Percentiles rank a stretch among this genome's conserved stretches.
Evolutionary conservation across 176 grass and related monocot species (phyloP).

Genomic region (Neostapfia colusana): DNA sequence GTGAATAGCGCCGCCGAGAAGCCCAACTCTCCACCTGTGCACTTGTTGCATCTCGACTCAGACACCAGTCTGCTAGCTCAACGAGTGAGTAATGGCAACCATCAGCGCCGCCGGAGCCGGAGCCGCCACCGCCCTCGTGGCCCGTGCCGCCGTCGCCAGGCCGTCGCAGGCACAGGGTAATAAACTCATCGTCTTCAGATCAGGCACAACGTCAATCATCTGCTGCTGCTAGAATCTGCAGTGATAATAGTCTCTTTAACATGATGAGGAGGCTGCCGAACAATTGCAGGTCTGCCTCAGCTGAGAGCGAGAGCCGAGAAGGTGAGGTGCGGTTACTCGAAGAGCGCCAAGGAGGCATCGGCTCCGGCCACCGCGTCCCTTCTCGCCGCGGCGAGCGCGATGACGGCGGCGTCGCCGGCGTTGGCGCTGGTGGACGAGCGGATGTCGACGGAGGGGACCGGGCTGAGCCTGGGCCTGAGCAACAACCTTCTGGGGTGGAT

Average conservation of each 20-base stretch:
- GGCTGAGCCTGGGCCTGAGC: constrained; percentile 84
- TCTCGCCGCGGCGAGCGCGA: constrained; percentile 40
- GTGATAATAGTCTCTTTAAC: not conserved
- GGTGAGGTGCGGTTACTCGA: constrained; percentile 55
- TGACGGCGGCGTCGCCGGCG: constrained; percentile 46
- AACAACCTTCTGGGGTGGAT: constrained; percentile 95
- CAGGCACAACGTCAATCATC: not conserved
- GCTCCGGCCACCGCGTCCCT: constrained; percentile 15
- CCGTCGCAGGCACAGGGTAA: constrained; percentile 47
- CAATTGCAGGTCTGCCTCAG: constrained; percentile 51
- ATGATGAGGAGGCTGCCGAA: not conserved
- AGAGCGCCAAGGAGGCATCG: not conserved
- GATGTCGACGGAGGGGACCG: constrained; percentile 88
- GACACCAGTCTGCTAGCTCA: not conserved
- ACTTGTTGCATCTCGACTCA: constrained; percentile 25
- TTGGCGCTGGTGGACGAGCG: constrained; percentile 94
- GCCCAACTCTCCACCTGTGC: not conserved
- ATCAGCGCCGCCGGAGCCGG: constrained; percentile 36
- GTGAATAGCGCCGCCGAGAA: constrained; percentile 26
- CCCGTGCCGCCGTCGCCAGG: constrained; percentile 20
- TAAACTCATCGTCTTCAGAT: not conserved
- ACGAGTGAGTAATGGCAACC: constrained; percentile 49
- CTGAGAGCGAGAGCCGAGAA: constrained; percentile 55
- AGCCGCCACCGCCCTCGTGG: constrained; percentile 21
- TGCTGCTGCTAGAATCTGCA: not conserved